Evolutionary conservation across 2,329 filamentous ascomycete species (phyloP).

Genomic region (Ceratocystis diversiconidia): DNA sequence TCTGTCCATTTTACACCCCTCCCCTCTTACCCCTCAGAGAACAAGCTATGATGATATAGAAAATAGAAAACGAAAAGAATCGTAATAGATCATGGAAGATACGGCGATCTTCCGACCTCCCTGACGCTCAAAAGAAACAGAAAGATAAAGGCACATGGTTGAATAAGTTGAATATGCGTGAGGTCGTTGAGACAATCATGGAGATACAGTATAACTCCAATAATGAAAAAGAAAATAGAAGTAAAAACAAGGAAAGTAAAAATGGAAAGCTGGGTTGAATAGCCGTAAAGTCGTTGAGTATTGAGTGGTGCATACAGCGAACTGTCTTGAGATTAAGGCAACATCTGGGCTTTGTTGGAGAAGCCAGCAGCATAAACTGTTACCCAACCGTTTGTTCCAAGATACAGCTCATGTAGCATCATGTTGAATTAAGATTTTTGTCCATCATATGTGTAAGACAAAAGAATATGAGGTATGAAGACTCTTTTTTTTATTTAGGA

Average conservation of each 20-base stretch:
- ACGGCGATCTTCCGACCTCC: neutral
- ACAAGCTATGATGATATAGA: neutral
- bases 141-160: constrained; percentile 6
- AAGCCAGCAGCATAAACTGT: constrained; percentile 10
- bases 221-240: constrained; percentile 1
- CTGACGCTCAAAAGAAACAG: constrained; percentile 5
- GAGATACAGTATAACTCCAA: neutral
- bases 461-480: neutral
- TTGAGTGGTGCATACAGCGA: constrained; percentile 4
- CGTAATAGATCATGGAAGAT: neutral
- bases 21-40: neutral
- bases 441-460: constrained; percentile 2
- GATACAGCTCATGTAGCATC: neutral
- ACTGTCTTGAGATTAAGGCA: neutral
- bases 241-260: constrained; percentile 3
- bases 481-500: neutral
- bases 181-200: constrained; percentile 15
- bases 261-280: constrained; percentile 18
- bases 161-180: constrained; percentile 13
- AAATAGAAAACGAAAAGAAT: neutral
- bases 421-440: constrained; percentile 16
- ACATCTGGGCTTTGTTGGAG: constrained; percentile 14
- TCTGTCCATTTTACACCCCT: neutral
- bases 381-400: neutral
- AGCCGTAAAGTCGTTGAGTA: constrained; percentile 18